Conservation (phyloP, 1,139 yeast species). For the Zygoascus meyerae region DNA sequence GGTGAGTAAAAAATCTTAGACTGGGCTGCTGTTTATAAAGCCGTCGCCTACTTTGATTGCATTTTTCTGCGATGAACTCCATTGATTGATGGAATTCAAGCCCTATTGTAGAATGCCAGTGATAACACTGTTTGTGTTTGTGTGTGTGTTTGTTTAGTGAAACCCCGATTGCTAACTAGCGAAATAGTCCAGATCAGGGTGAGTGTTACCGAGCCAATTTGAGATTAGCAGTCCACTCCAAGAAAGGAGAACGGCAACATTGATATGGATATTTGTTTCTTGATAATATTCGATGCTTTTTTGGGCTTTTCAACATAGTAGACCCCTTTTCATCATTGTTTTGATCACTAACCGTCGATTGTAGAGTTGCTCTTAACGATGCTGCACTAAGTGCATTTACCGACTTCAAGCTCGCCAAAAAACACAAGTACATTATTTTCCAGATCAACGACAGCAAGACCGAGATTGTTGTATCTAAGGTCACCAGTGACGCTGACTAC, state of each 20-base stretch:
- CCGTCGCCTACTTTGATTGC: no score
- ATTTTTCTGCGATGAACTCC: no score
- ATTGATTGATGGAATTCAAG: no score
- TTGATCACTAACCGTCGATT: background rate
- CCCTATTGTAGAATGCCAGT: no score
- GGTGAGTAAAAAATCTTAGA: no score
- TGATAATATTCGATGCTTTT: background rate
- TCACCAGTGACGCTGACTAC: slow-evolving; percentile 68
- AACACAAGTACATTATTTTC: slow-evolving; percentile 75
- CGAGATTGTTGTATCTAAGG: slow-evolving; percentile 81
- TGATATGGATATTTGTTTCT: no score
- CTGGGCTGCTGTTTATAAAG: no score
- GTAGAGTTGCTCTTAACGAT: slow-evolving; percentile 79
- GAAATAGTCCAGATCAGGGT: slow-evolving; percentile 7
- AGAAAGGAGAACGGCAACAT: no score
- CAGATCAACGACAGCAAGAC: slow-evolving; percentile 79
- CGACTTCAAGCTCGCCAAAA: slow-evolving; percentile 92
- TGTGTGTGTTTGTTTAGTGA: background rate
- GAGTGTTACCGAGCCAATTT: background rate
- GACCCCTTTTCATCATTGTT: background rate
- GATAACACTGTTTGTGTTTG: no score
- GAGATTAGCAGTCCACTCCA: no score
- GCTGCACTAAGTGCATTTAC: slow-evolving; percentile 91
- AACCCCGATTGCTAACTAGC: slow-evolving; percentile 1
- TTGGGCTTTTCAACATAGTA: background rate